Percentiles rank a stretch among this genome's conserved stretches.
Evolutionary conservation across 108 stramenopile genomes (phyloP).

Genomic region (Poteriospumella lacustris): DNA sequence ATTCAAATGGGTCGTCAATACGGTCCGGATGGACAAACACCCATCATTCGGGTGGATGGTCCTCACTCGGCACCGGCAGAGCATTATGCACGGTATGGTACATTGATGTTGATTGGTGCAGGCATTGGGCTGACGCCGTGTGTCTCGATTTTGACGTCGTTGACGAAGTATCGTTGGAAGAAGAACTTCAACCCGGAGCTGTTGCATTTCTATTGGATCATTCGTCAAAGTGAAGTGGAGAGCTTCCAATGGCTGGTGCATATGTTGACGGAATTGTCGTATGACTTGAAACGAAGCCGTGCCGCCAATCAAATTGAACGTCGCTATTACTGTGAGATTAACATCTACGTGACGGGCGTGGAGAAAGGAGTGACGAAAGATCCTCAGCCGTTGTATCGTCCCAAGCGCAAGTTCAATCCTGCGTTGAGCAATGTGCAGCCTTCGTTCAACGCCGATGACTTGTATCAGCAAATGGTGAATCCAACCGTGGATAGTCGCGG

Average conservation of each 20-base stretch:
- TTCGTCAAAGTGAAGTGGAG: slow-evolving; percentile 43
- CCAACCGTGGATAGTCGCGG: slow-evolving; percentile 24
- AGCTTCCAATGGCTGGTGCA: slow-evolving; percentile 45
- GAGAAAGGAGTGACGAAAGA: slow-evolving; percentile 1
- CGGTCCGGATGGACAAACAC: slow-evolving; percentile 41
- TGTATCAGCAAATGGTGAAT: slow-evolving; percentile 33
- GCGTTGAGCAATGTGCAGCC: not conserved
- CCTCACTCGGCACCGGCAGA: slow-evolving; percentile 43
- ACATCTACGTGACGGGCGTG: slow-evolving; percentile 37
- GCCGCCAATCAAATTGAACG: slow-evolving; percentile 18
- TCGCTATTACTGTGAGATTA: slow-evolving; percentile 29
- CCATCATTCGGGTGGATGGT: slow-evolving; percentile 46
- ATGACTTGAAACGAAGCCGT: not conserved
- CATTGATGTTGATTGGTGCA: slow-evolving; percentile 32
- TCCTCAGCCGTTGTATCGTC: not conserved
- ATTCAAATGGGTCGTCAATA: slow-evolving; percentile 23
- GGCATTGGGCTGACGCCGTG: slow-evolving; percentile 51
- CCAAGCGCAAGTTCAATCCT: not conserved
- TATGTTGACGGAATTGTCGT: slow-evolving; percentile 6
- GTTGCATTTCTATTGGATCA: slow-evolving; percentile 47
- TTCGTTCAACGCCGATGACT: slow-evolving; percentile 31
- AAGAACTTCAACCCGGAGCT: slow-evolving; percentile 48
- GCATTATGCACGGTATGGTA: slow-evolving; percentile 39
- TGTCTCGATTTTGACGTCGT: slow-evolving; percentile 35
- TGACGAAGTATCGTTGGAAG: slow-evolving; percentile 47